Base-by-base conservation (phyloP, 2,329 filamentous ascomycete genomes). In the Epichloe sp. region DNA sequence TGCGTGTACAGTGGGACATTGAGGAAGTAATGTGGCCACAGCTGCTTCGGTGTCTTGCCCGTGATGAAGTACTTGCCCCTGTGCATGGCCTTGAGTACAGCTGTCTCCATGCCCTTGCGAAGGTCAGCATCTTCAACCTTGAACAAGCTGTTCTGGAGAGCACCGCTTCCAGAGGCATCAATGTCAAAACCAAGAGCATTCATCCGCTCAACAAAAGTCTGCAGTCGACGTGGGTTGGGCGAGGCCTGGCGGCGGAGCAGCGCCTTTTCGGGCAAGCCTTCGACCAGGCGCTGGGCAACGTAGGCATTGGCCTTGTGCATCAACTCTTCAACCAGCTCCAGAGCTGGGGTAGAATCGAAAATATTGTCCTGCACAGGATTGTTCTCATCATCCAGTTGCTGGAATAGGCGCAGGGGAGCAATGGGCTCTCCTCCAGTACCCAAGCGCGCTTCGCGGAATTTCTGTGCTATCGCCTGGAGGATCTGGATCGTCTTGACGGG, bases 361-460 rank as follows among this genome's bases (percentile, higher is more conserved):
- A 98, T 86, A 71, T 97, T 98, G 65, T 88, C 82, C 71, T 95
- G 89, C 41, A 97, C 90, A 2, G 91, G 93, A 49, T 96, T 88
- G 67, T 97, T 97, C 75, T 98, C 93, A 60, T 98, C 93, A 59
- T 98, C 93, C 41, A 97, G 78, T 70, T 95, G 90, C 68, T 95
- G 89, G 55, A 97, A 75, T 45, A 98, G 78, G 52, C 93, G 86
- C 49, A 98, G 79, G 41, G 91, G 84, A 36, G 90, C 86, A 60
- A 95, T 86, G 12, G 86, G 82, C 56, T 86, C 81, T 43, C 82
- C 82, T 37, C 86, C 85, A 49, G 89, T 84, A 52, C 86, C 87
- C 53, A 96, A 85, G 53, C 93, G 86, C 47, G 81, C 76, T 70
- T 96, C 88, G 43, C 89, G 85, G 77, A 97, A 94, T 67, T 93